These are phyloP conservation scores for Pseudognaphalium luteoalbum DNA, from an alignment of 129 eudicot species.

Conservation along the genomic window DNA sequence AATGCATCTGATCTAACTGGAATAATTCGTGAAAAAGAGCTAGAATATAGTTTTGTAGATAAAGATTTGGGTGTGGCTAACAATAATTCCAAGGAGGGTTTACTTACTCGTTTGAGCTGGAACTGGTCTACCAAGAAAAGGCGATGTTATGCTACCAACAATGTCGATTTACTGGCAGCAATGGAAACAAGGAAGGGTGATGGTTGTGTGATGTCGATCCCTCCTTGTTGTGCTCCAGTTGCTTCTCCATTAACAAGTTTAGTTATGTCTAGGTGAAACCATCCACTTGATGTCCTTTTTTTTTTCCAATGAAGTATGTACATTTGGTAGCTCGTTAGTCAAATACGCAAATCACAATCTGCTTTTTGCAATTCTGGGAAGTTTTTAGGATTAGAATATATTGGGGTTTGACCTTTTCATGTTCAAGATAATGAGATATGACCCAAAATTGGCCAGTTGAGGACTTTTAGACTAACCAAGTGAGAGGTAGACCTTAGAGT, in stretches of 20 bases:
- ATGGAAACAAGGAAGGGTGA: constrained; percentile 33
- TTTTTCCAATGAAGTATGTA: background rate
- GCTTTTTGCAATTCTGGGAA: background rate
- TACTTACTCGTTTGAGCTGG: constrained; percentile 60
- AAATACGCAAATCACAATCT: background rate
- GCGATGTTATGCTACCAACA: constrained; percentile 31
- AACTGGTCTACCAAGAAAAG: constrained; percentile 62
- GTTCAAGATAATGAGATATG: background rate
- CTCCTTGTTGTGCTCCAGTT: constrained; percentile 46
- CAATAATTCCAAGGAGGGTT: constrained; percentile 43
- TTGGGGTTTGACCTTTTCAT: background rate
- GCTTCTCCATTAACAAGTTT: constrained; percentile 50
- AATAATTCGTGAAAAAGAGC: constrained; percentile 6
- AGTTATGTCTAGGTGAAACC: constrained; percentile 64
- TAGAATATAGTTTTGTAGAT: background rate
- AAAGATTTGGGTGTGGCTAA: constrained; percentile 10
- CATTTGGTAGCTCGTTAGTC: constrained; percentile 18
- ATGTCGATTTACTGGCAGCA: constrained; percentile 3
- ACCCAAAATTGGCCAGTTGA: background rate
- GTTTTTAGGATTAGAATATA: background rate
- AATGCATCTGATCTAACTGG: constrained; percentile 4
- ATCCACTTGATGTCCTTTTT: background rate
- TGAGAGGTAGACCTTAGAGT: constrained; percentile 1
- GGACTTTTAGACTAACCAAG: background rate
- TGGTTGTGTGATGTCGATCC: constrained; percentile 16